Base-by-base conservation (phyloP, 495 filamentous ascomycete species). In the Hamigera avellanea region DNA sequence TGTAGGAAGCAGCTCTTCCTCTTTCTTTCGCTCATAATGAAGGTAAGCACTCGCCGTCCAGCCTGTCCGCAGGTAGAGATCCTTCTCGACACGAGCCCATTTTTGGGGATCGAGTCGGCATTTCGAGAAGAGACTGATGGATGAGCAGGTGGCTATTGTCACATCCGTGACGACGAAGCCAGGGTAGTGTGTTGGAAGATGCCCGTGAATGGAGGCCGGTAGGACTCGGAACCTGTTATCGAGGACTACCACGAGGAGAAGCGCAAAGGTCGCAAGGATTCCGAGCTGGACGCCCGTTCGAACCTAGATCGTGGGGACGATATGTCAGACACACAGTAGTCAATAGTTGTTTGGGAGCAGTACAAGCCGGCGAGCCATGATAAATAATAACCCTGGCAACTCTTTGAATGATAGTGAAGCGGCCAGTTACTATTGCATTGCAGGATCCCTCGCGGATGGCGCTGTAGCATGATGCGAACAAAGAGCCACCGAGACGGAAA, bases 61-160 rank as follows among this genome's bases (percentile, higher is more conserved):
- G 33, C 73, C 70, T 28, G 70, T 70, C 40, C 70, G 71, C 13
- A 98, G 70, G 56, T 87, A 91, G 1, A 98, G 72, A 51, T 98
- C 87, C 63, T 96, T 98, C 38, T 94, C 83, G 42, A 96, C 64
- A 36, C 83, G 78, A 41, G 81, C 73, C 91, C 91, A 98, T 39
- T 67, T 52, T 29, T 72, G 60, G n/a, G 74, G 54, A 54, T 88
- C 78, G 37, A 93, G 72, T 43, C 74, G 78, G 69, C 91, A 96
- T 35, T 66, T 76, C 2, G 78, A 81, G 37, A 95, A 78, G 26
- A 80, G 52, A 54, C 87, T 87, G 40, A 89, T 36, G 9, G 67
- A 61, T 3, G 78, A 82, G 60, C 93, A 96, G 32, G 69, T 77
- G 6, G 70, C 73, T 39, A 95, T 67, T n/a, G 78, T 83, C 45